phyloP scores from a whole-genome alignment of 2,329 filamentous ascomycete genomes.

The Ceratocystis alfenasii region DNA sequence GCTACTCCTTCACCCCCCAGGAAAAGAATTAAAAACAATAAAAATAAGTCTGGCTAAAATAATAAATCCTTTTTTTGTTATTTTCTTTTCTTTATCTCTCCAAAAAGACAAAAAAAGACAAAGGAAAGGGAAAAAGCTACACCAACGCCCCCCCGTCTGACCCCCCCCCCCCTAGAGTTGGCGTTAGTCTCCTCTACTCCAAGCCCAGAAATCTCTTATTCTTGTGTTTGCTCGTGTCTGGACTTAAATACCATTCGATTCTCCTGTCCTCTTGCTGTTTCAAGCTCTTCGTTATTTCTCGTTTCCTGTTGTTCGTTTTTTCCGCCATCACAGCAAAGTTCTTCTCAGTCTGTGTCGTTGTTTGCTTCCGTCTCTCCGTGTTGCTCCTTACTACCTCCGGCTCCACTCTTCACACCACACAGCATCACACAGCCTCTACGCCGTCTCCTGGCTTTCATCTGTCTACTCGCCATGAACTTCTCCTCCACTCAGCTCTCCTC shows the following conservation, averaged over 20 bases:
- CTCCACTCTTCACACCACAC: neutral
- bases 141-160: neutral
- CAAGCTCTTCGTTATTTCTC: too few relatives aligned
- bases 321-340: neutral
- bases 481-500: constrained; percentile 28
- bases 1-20: neutral
- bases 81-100: neutral
- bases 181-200: constrained; percentile 12
- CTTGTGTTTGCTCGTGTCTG: neutral
- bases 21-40: neutral
- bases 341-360: neutral
- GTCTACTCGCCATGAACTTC: constrained; percentile 28
- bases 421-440: neutral
- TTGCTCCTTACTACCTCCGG: neutral
- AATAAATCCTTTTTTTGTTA: neutral
- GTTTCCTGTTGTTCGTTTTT: neutral
- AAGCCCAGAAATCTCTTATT: constrained; percentile 15
- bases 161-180: neutral
- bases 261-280: neutral
- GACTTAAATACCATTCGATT: neutral
- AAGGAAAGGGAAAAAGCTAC: neutral
- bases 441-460: neutral
- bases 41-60: neutral
- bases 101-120: neutral
- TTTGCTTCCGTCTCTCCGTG: neutral